Evolutionary conservation across 768 basidiomycete genomes (phyloP).

Genomic region (Leccinellum albellum): DNA sequence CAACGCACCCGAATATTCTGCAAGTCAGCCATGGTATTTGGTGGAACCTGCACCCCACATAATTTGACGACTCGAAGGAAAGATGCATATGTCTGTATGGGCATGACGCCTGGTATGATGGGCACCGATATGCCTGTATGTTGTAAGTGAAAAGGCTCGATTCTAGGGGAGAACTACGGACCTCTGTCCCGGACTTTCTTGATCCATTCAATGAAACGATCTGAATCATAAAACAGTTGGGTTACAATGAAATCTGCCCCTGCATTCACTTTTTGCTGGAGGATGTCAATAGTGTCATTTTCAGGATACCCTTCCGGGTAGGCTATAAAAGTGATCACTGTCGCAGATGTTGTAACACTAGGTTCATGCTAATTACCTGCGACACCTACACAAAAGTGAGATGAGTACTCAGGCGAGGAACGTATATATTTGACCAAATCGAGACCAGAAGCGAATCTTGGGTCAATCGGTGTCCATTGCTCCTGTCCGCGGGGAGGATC

Average conservation of each 20-base stretch:
- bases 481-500: constrained; percentile 94
- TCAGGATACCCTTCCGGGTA: constrained; percentile 91
- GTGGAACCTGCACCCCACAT: constrained; percentile 76
- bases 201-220: constrained; percentile 79
- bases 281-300: constrained; percentile 54
- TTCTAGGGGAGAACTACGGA: constrained; percentile 28
- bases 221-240: constrained; percentile 96
- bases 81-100: constrained; percentile 93
- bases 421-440: constrained; percentile 94
- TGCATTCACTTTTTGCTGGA: constrained; percentile 87
- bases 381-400: constrained; percentile 91
- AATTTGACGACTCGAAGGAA: constrained; percentile 90
- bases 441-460: constrained; percentile 75
- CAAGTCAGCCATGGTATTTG: constrained; percentile 58
- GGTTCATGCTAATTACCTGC: constrained; percentile 54
- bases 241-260: constrained; percentile 97
- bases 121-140: constrained; percentile 81
- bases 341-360: background rate
- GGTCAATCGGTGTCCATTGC: constrained; percentile 84
- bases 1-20: constrained; percentile 69
- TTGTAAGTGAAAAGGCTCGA: constrained; percentile 4
- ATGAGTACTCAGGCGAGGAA: constrained; percentile 67
- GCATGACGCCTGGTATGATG: constrained; percentile 95
- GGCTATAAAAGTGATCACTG: constrained; percentile 38
- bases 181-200: constrained; percentile 68